phyloP scores from a whole-genome alignment of 352 stramenopile genomes.

The Phytophthora cryptogea region DNA sequence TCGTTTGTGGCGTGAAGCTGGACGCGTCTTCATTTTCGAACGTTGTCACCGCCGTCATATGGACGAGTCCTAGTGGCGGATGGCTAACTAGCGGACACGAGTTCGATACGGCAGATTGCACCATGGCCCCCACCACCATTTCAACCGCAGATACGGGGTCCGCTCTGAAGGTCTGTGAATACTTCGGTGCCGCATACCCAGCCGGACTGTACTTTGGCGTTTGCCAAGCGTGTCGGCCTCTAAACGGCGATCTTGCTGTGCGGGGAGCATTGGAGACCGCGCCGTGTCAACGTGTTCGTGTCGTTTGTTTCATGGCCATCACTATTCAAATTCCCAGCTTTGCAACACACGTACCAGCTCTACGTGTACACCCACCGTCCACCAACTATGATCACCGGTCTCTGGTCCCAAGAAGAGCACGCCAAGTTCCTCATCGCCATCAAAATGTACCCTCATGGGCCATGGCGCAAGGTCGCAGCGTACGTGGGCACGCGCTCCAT shows the following conservation, averaged over 20 bases:
- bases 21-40: conserved; percentile 15
- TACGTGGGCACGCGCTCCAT: conserved; percentile 58
- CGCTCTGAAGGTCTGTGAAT: conserved; percentile 27
- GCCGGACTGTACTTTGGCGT: conserved; percentile 18
- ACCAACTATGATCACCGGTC: conserved; percentile 32
- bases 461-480: conserved; percentile 54
- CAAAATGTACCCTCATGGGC: conserved; percentile 51
- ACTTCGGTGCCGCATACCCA: conserved; percentile 15
- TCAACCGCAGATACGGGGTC: conserved; percentile 2
- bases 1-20: conserved; percentile 11
- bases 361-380: conserved; percentile 23
- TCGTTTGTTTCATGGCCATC: conserved; percentile 3
- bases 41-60: conserved; percentile 1
- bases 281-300: neutral
- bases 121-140: conserved; percentile 9
- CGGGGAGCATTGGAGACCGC: conserved; percentile 27
- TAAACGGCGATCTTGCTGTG: conserved; percentile 20
- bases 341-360: conserved; percentile 27
- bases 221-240: conserved; percentile 9
- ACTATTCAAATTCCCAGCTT: conserved; percentile 28
- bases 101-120: conserved; percentile 29
- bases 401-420: conserved; percentile 68
- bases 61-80: conserved; percentile 16
- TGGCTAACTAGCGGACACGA: conserved; percentile 14
- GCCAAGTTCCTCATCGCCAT: conserved; percentile 61